Base-by-base conservation (phyloP, 1,284 basidiomycete genomes). In the Neonothopanus nambi region DNA sequence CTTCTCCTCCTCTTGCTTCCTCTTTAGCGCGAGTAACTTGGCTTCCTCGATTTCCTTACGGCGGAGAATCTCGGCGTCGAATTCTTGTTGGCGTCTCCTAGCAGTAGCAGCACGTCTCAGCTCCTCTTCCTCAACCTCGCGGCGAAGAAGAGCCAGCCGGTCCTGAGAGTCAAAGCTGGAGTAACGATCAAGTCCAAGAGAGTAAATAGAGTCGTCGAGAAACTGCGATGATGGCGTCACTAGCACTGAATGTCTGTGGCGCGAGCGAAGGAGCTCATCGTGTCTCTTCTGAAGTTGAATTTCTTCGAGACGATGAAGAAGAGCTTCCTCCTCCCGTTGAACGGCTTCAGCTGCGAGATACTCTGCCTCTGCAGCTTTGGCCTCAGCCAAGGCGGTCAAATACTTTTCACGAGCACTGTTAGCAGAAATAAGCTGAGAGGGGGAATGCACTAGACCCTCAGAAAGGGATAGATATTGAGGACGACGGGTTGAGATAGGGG, bases 341-440 rank as follows among this genome's bases (percentile, higher is more conserved):
- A 60, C 52, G 36, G 69, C 66, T 50, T 71, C 63, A 7, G 65
- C 63, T 41, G 66, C 65, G 26, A 70, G 62, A 42, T 70, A 70
- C 35, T 71, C 66, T 18, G 61, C 65, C 54, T 68, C 61, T 6
- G 65, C 65, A 28, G 62, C 58, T 43, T 60, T 51, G 11, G 59
- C 62, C 38, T 64, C 56, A n/a, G 63, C 60, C 11, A 66, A 51
- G 37, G 64, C 65, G 44, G 57, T 58, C 35, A 65, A 56, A 51
- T 67, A 67, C 24, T 55, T 62, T 38, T 63, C 61, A n/a, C 65
- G 65, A 33, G 61, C 26, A n/a, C 23, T 38, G 37, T 17, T 7
- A 17, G 5, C 7, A 15, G 37, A 20, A 39, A 15, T 52, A 51
- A 43, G 42, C 28, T 36, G 39, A 51, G 40, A 41, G 23, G 26